Evolutionary conservation across 768 basidiomycete species (phyloP).

Genomic region (Leccinum arenicola): DNA sequence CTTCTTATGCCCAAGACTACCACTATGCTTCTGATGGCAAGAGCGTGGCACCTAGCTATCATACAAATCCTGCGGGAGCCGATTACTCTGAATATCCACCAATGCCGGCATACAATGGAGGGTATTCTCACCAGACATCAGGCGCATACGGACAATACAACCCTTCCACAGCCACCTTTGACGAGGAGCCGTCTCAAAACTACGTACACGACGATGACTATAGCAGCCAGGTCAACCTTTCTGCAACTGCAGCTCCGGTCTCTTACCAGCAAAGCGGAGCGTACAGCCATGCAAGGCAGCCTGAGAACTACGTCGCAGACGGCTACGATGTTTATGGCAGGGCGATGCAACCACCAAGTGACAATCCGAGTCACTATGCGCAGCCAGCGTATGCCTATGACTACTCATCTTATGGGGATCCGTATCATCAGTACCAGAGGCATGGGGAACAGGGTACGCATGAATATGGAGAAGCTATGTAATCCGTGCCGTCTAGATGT

Average conservation of each 20-base stretch:
- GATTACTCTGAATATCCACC: conserved; percentile 54
- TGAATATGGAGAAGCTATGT: conserved; percentile 34
- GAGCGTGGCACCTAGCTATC: conserved; percentile 35
- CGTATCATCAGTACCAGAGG: conserved; percentile 29
- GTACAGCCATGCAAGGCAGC: conserved; percentile 16
- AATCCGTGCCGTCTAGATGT: conserved; percentile 16
- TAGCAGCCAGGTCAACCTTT: conserved; percentile 60
- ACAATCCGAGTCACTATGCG: conserved; percentile 31
- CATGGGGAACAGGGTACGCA: conserved; percentile 28
- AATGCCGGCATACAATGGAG: conserved; percentile 72
- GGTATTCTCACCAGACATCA: conserved; percentile 58
- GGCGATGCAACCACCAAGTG: conserved; percentile 34
- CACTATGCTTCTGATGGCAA: conserved; percentile 52
- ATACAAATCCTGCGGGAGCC: conserved; percentile 39
- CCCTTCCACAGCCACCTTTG: conserved; percentile 53
- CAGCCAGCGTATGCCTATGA: conserved; percentile 27
- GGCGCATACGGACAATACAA: conserved; percentile 55
- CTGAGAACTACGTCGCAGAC: conserved; percentile 40
- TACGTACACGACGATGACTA: conserved; percentile 67
- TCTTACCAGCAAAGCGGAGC: conserved; percentile 37
- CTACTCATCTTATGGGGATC: conserved; percentile 27
- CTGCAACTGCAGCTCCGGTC: conserved; percentile 57
- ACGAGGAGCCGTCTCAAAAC: conserved; percentile 47
- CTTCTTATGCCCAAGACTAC: conserved; percentile 53
- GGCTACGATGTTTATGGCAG: conserved; percentile 56